phyloP scores from a whole-genome alignment of 2,329 filamentous ascomycete genomes.

The Fusarium devonianum region DNA sequence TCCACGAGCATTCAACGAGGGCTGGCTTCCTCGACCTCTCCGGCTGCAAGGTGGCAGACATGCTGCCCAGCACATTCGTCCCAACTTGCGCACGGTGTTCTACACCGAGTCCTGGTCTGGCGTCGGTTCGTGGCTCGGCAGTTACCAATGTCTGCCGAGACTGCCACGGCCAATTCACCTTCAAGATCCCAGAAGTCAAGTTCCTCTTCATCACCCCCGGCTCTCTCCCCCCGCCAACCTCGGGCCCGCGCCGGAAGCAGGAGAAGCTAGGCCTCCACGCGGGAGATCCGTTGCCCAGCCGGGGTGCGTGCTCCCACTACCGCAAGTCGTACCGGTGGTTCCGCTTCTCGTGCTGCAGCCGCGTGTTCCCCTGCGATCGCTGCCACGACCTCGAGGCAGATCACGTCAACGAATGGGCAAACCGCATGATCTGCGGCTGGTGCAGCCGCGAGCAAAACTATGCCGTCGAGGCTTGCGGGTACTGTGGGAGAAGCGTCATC shows the following conservation, averaged over 20 bases:
- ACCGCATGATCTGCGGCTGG: slow-evolving; percentile 82
- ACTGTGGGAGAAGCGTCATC: slow-evolving; percentile 75
- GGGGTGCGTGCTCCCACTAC: slow-evolving; percentile 66
- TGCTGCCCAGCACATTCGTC: slow-evolving; percentile 80
- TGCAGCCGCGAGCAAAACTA: slow-evolving; percentile 85
- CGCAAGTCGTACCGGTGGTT: slow-evolving; percentile 68
- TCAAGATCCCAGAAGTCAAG: slow-evolving; percentile 79
- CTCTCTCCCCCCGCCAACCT: slow-evolving; percentile 50
- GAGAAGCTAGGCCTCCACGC: slow-evolving; percentile 65
- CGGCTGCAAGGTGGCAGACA: slow-evolving; percentile 76
- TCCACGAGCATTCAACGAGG: slow-evolving; percentile 76
- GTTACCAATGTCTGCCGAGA: slow-evolving; percentile 78
- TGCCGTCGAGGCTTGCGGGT: slow-evolving; percentile 74
- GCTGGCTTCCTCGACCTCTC: slow-evolving; percentile 81
- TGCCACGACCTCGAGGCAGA: slow-evolving; percentile 78
- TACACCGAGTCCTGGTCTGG: slow-evolving; percentile 70
- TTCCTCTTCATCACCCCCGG: slow-evolving; percentile 74
- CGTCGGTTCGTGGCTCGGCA: slow-evolving; percentile 76
- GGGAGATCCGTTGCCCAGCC: slow-evolving; percentile 62
- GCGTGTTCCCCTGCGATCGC: slow-evolving; percentile 68
- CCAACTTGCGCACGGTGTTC: slow-evolving; percentile 83
- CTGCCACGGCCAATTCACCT: slow-evolving; percentile 81
- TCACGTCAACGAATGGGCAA: slow-evolving; percentile 82
- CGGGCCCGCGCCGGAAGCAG: slow-evolving; percentile 54
- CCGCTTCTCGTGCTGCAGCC: slow-evolving; percentile 67